phyloP scores from a whole-genome alignment of 495 filamentous ascomycete genomes.

The Trichocladium antarcticum region DNA sequence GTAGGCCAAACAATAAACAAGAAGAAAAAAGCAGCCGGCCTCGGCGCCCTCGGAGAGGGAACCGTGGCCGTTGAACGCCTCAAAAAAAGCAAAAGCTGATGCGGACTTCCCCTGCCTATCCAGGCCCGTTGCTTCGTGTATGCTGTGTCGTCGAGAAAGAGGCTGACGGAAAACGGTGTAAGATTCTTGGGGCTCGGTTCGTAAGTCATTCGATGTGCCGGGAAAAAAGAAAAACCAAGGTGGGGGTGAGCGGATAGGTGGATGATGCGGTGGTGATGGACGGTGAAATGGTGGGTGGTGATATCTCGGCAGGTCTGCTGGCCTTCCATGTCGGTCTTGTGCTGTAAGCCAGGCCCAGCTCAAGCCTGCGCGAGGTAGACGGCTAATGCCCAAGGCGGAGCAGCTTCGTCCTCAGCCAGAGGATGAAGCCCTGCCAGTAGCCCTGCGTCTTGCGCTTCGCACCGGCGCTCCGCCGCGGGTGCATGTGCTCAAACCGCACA shows the following conservation, averaged over 20 bases:
- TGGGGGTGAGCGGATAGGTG: too few species aligned
- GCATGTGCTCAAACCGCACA: conserved; percentile 26
- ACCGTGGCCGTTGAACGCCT: too few species aligned
- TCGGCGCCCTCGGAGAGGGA: too few species aligned
- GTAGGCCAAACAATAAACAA: background rate
- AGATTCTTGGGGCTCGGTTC: too few species aligned
- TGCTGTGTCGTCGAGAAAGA: background rate
- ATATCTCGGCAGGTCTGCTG: too few species aligned
- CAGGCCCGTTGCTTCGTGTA: background rate
- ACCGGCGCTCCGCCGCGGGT: conserved; percentile 25
- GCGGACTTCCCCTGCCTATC: background rate
- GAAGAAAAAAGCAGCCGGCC: background rate
- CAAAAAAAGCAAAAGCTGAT: background rate
- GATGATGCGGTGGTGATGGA: too few species aligned
- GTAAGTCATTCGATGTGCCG: too few species aligned
- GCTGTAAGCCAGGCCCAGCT: too few species aligned
- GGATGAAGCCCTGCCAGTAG: conserved; percentile 43
- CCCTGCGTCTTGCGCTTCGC: conserved; percentile 45
- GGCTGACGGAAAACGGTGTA: background rate
- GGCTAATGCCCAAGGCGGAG: conserved; percentile 30
- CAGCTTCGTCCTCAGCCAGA: conserved; percentile 45
- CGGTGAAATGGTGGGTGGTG: too few species aligned
- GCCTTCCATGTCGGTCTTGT: too few species aligned
- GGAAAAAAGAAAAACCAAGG: too few species aligned
- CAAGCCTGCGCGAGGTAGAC: too few species aligned